phyloP scores from a whole-genome alignment of 176 grass and related monocot genomes.

The Tillandsia fasciculata region DNA sequence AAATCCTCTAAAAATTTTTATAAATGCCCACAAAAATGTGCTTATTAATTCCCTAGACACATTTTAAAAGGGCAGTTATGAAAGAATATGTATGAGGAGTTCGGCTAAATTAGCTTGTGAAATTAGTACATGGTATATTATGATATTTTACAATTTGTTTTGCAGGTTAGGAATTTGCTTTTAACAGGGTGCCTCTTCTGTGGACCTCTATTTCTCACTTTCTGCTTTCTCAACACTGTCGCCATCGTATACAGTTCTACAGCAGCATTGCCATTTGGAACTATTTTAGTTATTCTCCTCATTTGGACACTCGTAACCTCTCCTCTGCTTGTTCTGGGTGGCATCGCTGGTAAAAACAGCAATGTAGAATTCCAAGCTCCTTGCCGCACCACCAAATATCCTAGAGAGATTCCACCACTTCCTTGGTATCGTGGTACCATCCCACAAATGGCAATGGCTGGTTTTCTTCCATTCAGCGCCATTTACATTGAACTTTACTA shows the following conservation, averaged over 20 bases:
- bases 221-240: slow-evolving; percentile 12
- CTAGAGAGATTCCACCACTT: slow-evolving; percentile 9
- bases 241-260: slow-evolving; percentile 11
- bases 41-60: not conserved
- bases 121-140: not conserved
- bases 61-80: not conserved
- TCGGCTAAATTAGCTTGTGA: not conserved
- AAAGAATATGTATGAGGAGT: too few species aligned
- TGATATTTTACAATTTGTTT: not conserved
- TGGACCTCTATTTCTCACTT: slow-evolving; percentile 2
- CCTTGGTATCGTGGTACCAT: slow-evolving; percentile 9
- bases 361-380: slow-evolving; percentile 8
- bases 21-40: not conserved
- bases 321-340: slow-evolving; percentile 8
- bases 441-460: slow-evolving; percentile 14
- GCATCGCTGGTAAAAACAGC: slow-evolving; percentile 10
- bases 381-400: slow-evolving; percentile 9
- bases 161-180: slow-evolving; percentile 10
- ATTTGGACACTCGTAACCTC: slow-evolving; percentile 7
- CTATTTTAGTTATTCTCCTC: slow-evolving; percentile 12
- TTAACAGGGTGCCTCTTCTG: slow-evolving; percentile 7
- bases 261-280: slow-evolving; percentile 7
- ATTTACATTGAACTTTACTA: slow-evolving; percentile 18
- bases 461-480: slow-evolving; percentile 13
- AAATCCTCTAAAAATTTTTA: not conserved